phyloP scores from a whole-genome alignment of 306 rosid genomes.

The Rubus parviflorus region DNA sequence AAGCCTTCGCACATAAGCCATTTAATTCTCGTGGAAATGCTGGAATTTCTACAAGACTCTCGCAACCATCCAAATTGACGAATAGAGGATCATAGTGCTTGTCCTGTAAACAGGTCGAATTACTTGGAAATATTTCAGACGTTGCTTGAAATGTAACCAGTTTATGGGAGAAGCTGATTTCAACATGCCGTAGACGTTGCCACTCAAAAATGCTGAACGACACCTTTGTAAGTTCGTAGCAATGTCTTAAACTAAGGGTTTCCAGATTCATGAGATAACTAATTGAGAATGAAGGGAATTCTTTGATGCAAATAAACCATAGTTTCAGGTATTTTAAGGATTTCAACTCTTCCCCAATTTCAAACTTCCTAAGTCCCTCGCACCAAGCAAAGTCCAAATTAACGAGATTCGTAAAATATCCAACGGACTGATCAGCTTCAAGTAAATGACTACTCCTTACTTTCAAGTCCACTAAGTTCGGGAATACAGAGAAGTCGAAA shows the following conservation, averaged over 20 bases:
- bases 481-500: neutral
- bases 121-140: neutral
- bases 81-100: neutral
- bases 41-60: neutral
- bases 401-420: too few relatives aligned
- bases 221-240: neutral
- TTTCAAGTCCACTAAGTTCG: neutral
- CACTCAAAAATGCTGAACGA: neutral
- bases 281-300: neutral
- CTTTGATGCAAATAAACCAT: neutral
- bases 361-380: neutral
- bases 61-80: accelerated
- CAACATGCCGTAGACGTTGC: neutral
- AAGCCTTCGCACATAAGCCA: neutral
- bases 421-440: too few relatives aligned
- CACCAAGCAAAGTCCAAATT: too few relatives aligned
- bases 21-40: neutral
- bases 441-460: neutral
- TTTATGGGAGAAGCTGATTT: too few relatives aligned
- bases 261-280: neutral
- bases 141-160: neutral
- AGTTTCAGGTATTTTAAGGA: neutral
- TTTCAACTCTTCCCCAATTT: neutral
- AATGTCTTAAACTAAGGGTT: neutral
- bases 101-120: neutral